Percentiles rank a stretch among this genome's conserved stretches.
Conservation (phyloP, 2,329 filamentous ascomycete species). For the Aquanectria penicillioides region DNA sequence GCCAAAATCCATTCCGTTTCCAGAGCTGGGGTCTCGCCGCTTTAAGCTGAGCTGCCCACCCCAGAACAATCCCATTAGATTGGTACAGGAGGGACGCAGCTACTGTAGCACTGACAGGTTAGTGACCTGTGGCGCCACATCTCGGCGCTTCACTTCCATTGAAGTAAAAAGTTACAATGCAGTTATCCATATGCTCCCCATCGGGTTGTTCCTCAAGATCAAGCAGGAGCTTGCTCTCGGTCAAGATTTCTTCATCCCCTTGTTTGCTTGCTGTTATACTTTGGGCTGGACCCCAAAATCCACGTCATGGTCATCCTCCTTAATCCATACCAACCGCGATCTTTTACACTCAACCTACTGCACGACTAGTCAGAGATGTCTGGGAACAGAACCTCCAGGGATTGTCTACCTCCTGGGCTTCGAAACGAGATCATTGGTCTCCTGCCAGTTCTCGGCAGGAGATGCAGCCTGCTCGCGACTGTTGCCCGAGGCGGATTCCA, state of each 20-base stretch:
- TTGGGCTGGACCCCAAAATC: background rate
- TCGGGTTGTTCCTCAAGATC: background rate
- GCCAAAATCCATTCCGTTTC: too few species aligned
- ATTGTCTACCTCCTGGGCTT: conserved; percentile 29
- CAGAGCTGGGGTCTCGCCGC: too few species aligned
- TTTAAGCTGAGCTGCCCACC: too few species aligned
- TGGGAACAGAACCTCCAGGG: conserved; percentile 21
- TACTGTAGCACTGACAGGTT: background rate
- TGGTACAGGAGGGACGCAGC: background rate
- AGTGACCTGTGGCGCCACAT: background rate
- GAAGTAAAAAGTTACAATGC: background rate
- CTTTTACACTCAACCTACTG: conserved; percentile 23
- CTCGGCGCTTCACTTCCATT: background rate
- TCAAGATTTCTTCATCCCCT: background rate
- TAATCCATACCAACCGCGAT: conserved; percentile 22
- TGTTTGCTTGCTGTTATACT: background rate
- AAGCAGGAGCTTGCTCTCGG: background rate
- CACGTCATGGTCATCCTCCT: conserved; percentile 15
- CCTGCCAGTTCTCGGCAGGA: conserved; percentile 29
- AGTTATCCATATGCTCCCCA: background rate
- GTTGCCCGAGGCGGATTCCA: conserved; percentile 36
- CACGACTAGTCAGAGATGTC: conserved; percentile 30
- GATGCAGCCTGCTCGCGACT: conserved; percentile 30
- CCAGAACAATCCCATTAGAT: too few species aligned
- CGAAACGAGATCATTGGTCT: conserved; percentile 27